phyloP scores from a whole-genome alignment of 2,329 filamentous ascomycete genomes.

The Emergomyces africanus region DNA sequence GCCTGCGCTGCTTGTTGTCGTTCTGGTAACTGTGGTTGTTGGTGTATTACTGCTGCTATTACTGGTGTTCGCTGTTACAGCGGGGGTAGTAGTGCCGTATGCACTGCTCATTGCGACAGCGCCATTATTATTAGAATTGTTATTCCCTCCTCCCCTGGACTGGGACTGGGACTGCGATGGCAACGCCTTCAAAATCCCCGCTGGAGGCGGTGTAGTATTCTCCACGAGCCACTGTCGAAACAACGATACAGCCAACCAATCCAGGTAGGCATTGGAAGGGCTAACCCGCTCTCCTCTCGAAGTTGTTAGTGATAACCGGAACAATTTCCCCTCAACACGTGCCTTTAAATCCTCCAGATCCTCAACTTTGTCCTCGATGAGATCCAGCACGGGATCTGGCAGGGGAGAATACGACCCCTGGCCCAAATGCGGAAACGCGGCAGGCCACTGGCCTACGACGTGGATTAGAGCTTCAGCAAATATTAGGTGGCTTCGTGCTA shows the following conservation, averaged over 20 bases:
- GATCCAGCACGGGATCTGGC: conserved; percentile 63
- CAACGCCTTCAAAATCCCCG: conserved; percentile 32
- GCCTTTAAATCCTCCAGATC: conserved; percentile 75
- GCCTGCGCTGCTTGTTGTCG: conserved; percentile 3
- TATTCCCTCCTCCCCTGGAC: conserved; percentile 8
- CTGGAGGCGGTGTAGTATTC: conserved; percentile 62
- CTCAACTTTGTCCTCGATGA: conserved; percentile 91
- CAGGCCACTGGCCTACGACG: conserved; percentile 88
- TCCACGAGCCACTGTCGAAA: conserved; percentile 92
- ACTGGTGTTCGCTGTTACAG: background rate
- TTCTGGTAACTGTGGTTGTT: conserved; percentile 3
- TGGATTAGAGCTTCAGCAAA: conserved; percentile 84
- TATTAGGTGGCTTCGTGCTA: conserved; percentile 70
- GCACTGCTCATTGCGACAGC: background rate
- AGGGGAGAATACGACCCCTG: conserved; percentile 41
- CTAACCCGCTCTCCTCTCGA: conserved; percentile 69
- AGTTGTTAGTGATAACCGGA: conserved; percentile 67
- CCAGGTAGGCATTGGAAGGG: conserved; percentile 66
- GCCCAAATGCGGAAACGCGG: conserved; percentile 63
- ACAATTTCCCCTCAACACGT: conserved; percentile 68
- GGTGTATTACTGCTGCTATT: conserved; percentile 1
- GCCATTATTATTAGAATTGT: conserved; percentile 11
- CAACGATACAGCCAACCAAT: conserved; percentile 77
- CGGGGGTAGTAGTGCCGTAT: background rate
- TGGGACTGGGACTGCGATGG: background rate